Percentiles rank a stretch among this genome's conserved stretches.
phyloP scores from a whole-genome alignment of 1,139 yeast genomes.

The Zygoascus meyerae region DNA sequence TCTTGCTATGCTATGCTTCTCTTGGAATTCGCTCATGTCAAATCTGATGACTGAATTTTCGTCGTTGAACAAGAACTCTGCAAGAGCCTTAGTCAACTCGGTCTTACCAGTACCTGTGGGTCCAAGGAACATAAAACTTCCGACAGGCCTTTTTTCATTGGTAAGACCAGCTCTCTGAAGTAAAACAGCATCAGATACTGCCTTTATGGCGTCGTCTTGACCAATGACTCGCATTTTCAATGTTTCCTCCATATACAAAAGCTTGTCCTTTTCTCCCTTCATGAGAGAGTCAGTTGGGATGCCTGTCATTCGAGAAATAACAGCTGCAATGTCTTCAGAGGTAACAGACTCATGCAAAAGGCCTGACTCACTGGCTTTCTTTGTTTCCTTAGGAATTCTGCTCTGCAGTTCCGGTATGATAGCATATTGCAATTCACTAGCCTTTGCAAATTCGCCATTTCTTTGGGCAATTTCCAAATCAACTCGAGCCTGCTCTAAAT shows the following conservation, averaged over 20 bases:
- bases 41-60: slow-evolving; percentile 80
- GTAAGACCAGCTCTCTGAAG: slow-evolving; percentile 95
- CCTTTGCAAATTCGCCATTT: slow-evolving; percentile 77
- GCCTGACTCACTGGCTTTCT: slow-evolving; percentile 20
- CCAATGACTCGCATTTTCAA: slow-evolving; percentile 80
- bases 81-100: slow-evolving; percentile 84
- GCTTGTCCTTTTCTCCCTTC: slow-evolving; percentile 91
- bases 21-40: slow-evolving; percentile 98
- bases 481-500: slow-evolving; percentile 74
- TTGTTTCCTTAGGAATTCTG: slow-evolving; percentile 46
- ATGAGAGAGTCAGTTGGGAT: slow-evolving; percentile 87
- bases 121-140: slow-evolving; percentile 91
- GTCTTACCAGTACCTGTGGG: slow-evolving; percentile 99
- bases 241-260: slow-evolving; percentile 79
- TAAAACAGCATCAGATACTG: slow-evolving; percentile 91
- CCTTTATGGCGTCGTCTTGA: slow-evolving; percentile 88
- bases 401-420: slow-evolving; percentile 73
- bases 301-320: slow-evolving; percentile 91
- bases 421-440: slow-evolving; percentile 84
- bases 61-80: slow-evolving; percentile 86
- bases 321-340: slow-evolving; percentile 87
- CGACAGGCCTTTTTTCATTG: slow-evolving; percentile 89
- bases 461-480: slow-evolving; percentile 81
- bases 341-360: slow-evolving; percentile 89
- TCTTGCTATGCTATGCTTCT: slow-evolving; percentile 82